Percentiles rank a stretch among this genome's conserved stretches.
These are phyloP conservation scores for Tolypocladium inflatum DNA, from an alignment of 2,329 filamentous ascomycete species.

Conservation along the genomic window DNA sequence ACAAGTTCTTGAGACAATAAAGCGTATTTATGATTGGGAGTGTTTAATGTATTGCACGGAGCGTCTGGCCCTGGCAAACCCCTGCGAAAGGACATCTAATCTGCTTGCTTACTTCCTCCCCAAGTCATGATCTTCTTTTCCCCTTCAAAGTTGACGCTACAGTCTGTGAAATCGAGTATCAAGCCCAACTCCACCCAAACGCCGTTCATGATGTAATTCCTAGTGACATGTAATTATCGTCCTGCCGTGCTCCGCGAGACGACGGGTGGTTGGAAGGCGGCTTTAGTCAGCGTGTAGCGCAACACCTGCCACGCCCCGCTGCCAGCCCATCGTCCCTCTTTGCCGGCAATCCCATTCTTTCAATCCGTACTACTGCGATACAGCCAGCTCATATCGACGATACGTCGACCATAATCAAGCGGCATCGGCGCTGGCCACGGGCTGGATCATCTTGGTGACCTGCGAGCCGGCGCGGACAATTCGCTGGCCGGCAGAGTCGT, in stretches of 20 bases:
- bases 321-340: neutral
- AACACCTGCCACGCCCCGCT: neutral
- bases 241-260: neutral
- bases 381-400: neutral
- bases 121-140: neutral
- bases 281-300: neutral
- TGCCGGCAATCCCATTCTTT: neutral
- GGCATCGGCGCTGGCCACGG: slow-evolving; percentile 74
- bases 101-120: neutral
- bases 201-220: slow-evolving; percentile 4
- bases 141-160: neutral
- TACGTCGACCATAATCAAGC: slow-evolving; percentile 39
- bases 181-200: slow-evolving; percentile 1
- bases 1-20: neutral
- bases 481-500: slow-evolving; percentile 70
- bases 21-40: neutral
- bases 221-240: neutral
- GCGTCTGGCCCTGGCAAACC: neutral
- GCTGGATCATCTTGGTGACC: slow-evolving; percentile 72
- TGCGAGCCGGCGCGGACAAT: slow-evolving; percentile 82
- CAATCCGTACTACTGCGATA: neutral
- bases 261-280: neutral
- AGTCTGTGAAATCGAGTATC: neutral
- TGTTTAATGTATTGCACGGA: neutral
- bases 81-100: neutral